Conservation (phyloP, 2,329 filamentous ascomycete genomes). For the Colletotrichum falcatum region DNA sequence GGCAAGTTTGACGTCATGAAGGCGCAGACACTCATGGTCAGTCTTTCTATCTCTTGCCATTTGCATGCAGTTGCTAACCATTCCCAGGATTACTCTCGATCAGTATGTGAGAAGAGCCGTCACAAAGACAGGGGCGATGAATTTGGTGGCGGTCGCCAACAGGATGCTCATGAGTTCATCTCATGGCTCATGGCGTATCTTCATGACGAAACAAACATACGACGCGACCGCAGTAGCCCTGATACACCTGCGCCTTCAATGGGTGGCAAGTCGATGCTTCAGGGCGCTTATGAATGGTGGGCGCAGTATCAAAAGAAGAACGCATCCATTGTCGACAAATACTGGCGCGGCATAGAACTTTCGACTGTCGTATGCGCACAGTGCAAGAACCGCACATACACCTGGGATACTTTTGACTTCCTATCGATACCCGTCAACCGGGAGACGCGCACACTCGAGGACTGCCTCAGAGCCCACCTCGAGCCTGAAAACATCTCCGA, state of each 20-base stretch:
- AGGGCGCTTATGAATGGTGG: constrained; percentile 83
- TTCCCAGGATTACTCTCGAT: constrained; percentile 64
- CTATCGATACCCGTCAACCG: constrained; percentile 58
- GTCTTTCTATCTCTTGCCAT: constrained; percentile 39
- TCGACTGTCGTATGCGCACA: constrained; percentile 76
- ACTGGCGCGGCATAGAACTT: constrained; percentile 83
- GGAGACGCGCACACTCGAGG: constrained; percentile 57
- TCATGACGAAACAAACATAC: constrained; percentile 84
- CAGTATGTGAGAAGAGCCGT: constrained; percentile 38
- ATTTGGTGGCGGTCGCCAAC: constrained; percentile 82
- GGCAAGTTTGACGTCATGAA: constrained; percentile 64
- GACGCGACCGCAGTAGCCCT: constrained; percentile 48
- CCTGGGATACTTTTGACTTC: constrained; percentile 64
- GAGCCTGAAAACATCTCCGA: constrained; percentile 74
- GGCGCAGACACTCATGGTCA: constrained; percentile 69
- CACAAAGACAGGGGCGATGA: constrained; percentile 51
- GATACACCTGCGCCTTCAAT: constrained; percentile 47
- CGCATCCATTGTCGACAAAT: constrained; percentile 79
- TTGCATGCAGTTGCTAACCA: constrained; percentile 39
- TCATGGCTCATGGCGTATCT: constrained; percentile 84
- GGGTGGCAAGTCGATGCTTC: constrained; percentile 50
- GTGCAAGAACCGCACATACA: constrained; percentile 63
- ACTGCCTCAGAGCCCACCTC: constrained; percentile 78
- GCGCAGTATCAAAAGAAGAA: constrained; percentile 75
- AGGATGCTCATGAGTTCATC: constrained; percentile 93